Evolutionary conservation across 495 filamentous ascomycete genomes (phyloP), one percentile per base, ranked within the genome.

Genomic region (Cercophora samala): DNA sequence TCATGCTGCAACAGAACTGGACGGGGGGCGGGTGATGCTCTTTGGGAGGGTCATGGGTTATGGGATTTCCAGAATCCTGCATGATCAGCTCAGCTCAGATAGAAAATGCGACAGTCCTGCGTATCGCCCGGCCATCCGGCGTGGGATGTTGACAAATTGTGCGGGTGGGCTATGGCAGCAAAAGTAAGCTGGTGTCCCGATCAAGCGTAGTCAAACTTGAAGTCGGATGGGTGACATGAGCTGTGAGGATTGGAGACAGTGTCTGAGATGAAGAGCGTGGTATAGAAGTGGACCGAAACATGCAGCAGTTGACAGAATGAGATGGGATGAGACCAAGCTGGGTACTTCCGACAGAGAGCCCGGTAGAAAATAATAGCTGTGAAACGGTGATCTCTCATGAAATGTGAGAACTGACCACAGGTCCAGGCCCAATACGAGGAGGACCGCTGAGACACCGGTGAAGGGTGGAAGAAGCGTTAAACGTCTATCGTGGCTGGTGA

Each of bases 91-190:
- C 64, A 22, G 60, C 56, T 51, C 64, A 22, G 60, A 25, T 51
- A 66, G 64, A 42, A 58, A 24, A 58, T 22, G 64, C 55, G 64
- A 26, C 19, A 32, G 46, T 58, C 25, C 29, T 66, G 53, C 25
- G 60, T 55, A 37, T 51, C 51, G 56, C 37, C 56, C 32, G 58
- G 32, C 55, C 51, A 53, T 53, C 37, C 32, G 58, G 55, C 55
- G 58, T 46, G 37, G 37, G 37, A 46, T 46, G 37, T 46, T 46
- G 37, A 46, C 37, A 46, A 46, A 46, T 11, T 46, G 37, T 18
- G 37, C 13, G 37, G 37, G 13, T 46, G 37, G 11, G 8, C 8
- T 29, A 29, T 11, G 37, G 37, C 8, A 1, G 37, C 37, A 9
- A 46, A n/a, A 13, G 37, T 18, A 46, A 46, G 37, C 13, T 46